Evolutionary conservation across 2,329 filamentous ascomycete species (phyloP), one percentile per base, ranked within the genome.

Genomic region (Phaeosphaeriaceae sp.): DNA sequence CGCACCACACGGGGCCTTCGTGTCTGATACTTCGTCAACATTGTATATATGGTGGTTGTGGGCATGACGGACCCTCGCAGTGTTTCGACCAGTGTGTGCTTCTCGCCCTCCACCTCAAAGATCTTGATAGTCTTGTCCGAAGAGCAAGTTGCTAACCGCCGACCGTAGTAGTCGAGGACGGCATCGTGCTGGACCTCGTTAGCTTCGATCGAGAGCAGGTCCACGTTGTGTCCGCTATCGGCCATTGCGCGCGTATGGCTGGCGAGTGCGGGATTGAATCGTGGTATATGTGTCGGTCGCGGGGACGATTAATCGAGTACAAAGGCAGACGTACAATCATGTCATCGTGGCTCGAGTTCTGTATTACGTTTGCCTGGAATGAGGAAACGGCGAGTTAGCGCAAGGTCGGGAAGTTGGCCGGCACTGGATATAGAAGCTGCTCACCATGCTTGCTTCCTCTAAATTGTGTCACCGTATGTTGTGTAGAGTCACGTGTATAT

Each of bases 101-200:
- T 87, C 71, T 98, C 93, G 73, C 93, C 92, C 74, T 98, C 94
- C 55, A 99, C 90, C 81, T 99, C 95, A 76, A 97, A 99, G 76
- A 99, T 98, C 84, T 98, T 98, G 84, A 99, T 96, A 48, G 94
- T 98, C 78, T 95, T 93, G 82, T 99, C 95, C 67, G 94, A 97
- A 36, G 93, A 97, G 81, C 95, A 98, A 67, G 95, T 99, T 63
- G 95, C 95, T 70, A 99, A 88, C 75, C 94, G 91, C 68, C 95
- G 89, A 75, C 95, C 95, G 80, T 98, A 99, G 84, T 98, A 99
- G 80, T 99, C 95, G 76, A 99, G 89, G 66, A 96, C 94, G 66
- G 95, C 95, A 86, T 99, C 95, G 80, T 99, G 95, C 94, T 83
- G 72, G 92, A 71, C 42, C 49, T 72, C 64, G 55, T 75, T 71